Evolutionary conservation across 495 filamentous ascomycete genomes (phyloP), one percentile per base, ranked within the genome.

Genomic region (Penicillium waksmanii): DNA sequence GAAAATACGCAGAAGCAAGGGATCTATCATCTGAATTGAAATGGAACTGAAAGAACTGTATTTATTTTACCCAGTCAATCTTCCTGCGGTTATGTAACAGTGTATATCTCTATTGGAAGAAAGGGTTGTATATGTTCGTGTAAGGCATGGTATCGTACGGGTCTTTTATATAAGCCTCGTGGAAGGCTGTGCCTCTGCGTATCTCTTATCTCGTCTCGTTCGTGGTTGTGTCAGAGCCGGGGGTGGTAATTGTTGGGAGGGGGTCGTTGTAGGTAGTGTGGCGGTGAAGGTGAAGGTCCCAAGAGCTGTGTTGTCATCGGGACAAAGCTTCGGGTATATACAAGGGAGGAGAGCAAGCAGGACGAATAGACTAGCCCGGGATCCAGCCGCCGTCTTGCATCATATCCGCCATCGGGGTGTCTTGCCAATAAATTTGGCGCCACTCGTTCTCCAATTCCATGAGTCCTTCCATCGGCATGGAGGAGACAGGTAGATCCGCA

Each of bases 351-450:
- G 3, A 1, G 27, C 27, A 9, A 31, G 27, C 27, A 8, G 27
- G 27, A 46, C 1, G 17, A 60, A 46, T 17, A 17, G 43, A 40
- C 63, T 68, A 73, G 36, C 55, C 58, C 50, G 73, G 74, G 53
- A 76, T 71, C 75, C 75, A 78, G 18, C 72, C 69, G 25, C 73
- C 73, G 56, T 80, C 78, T 31, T 73, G 74, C 36, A 80, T 63
- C 27, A 80, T 63, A 60, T 79, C 78, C 13, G 76, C 68, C 73
- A 80, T 74, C 0, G 76, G 75, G 1, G 72, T 72, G 31, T 80
- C 78, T 56, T 79, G 77, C 78, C 74, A 77, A 57, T 80, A 80
- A 3, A 80, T 74, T 57, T 79, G 76, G 17, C 78, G 72, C 78
- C 78, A 80, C 60, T 80, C 78, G 31, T 80, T 74, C 62, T 80